Base-by-base conservation (phyloP, 164 flowering plant species). In the Piper betle region DNA sequence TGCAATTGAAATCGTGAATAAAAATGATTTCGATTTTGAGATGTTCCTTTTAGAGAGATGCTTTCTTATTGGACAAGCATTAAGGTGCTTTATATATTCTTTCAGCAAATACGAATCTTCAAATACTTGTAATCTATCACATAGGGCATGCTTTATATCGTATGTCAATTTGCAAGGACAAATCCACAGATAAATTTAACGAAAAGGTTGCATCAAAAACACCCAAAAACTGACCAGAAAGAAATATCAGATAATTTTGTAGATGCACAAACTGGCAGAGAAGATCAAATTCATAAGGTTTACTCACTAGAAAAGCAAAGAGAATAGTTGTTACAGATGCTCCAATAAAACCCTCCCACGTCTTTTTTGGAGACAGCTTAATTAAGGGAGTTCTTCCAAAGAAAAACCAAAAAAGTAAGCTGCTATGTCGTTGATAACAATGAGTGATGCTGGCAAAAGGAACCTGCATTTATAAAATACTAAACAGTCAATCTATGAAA, bases 261-360 rank as follows among this genome's bases (percentile, higher is more conserved):
- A 25, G n/a, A n/a, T 5, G 20, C 6, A 4, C 58, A n/a, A 18
- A 20, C 20, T 10, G 37, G 37, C 33, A 4, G 25, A 17, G 1
- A 18, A 10, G 13, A 25, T 25, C 20, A 25, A n/a, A 4, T 4
- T 55, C 13, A 1, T 20, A 33, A n/a, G 20, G 55, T n/a, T 25
- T 55, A 41, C 20, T 72, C 59, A 87, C 98, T 83, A 84, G 55
- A 80, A 90, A 90, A 62, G 97, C 97, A 63, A 92, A 86, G 55
- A 81, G 71, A 16, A 93, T 78, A 46, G 97, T 93, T 40, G 91
- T 66, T 60, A 90, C 66, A 63, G 95, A 90, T 60, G 97, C 97
- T 72, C 97, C 97, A 73, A 93, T 88, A 59, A 90, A 90, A 39
- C 99, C 99, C 73, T 93, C 99, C 99, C 96, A 93, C 55, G 97